Conservation (phyloP, 2,329 filamentous ascomycete species). For the Aurifilum marmelostoma region DNA sequence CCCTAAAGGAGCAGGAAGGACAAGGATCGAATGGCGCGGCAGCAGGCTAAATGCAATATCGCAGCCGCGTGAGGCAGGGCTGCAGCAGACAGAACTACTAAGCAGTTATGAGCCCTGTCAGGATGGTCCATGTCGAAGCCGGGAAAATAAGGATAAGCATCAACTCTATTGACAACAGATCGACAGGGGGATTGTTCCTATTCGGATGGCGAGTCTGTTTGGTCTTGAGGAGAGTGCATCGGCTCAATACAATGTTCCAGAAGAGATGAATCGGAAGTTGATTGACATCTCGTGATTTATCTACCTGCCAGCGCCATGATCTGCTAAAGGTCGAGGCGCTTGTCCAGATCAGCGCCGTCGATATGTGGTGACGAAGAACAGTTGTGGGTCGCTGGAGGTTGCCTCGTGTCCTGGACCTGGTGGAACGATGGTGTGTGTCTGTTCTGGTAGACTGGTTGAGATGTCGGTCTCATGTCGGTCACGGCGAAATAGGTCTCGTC, state of each 20-base stretch:
- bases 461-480: conserved; percentile 9
- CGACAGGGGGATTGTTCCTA: neutral
- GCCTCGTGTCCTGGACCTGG: neutral
- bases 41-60: conserved; percentile 24
- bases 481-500: neutral
- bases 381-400: neutral
- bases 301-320: neutral
- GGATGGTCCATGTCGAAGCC: neutral
- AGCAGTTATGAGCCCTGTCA: neutral
- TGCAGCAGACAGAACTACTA: neutral
- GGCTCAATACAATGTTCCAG: neutral
- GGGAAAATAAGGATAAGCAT: neutral
- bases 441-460: neutral
- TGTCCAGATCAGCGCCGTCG: conserved; percentile 5
- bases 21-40: conserved; percentile 18
- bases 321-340: neutral
- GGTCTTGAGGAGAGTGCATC: neutral
- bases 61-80: neutral
- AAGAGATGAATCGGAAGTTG: neutral
- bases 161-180: neutral
- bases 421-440: neutral
- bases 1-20: neutral
- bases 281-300: neutral
- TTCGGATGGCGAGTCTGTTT: neutral
- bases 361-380: neutral